Evolutionary conservation across 768 basidiomycete species (phyloP), one percentile per base, ranked within the genome.

Genomic region (Kwoniella europaea): DNA sequence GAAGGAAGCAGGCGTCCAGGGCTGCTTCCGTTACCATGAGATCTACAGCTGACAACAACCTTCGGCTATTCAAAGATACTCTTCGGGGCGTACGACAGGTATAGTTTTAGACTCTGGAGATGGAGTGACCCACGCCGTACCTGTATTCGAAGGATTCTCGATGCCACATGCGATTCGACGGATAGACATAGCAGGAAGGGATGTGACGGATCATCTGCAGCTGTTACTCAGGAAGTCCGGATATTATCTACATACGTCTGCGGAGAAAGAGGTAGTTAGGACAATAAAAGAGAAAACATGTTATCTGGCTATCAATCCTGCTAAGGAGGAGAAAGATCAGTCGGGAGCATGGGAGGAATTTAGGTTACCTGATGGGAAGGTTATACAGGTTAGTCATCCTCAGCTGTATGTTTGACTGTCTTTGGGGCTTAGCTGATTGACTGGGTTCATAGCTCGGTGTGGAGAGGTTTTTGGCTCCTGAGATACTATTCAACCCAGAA

Each of bases 221-320:
- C 85, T 98, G 4, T 88, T 98, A 24, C 87, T 99, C 52, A 91
- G 97, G 63, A 98, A 98, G 84, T 88, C 92, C 0, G 97, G 97
- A 0, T 91, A 98, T 82, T 90, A 98, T 84, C 86, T 99, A 68
- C 93, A 97, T 79, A 99, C 97, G 0, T 94, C 94, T 24, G 96
- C 97, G 24, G 97, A 99, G 85, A 90, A 91, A 65, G 97, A 99
- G 84, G 91, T 98, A 13, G 94, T 99, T 16, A 88, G 97, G 72
- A 92, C 92, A 62, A 97, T 98, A 84, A 99, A 99, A 84, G 97
- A 99, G 86, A 98, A 98, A 83, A 92, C 91, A 69, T 99, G 96
- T 82, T 98, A 99, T 85, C 87, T 98, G 65, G 94, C 97, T 7
- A 82, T 93, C 42, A 94, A 94, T 78, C 94, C 95, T 2, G 86